These are phyloP conservation scores for Zopfochytrium polystomum DNA, from an alignment of 371 early-diverging fungal genomes.

Conservation along the genomic window DNA sequence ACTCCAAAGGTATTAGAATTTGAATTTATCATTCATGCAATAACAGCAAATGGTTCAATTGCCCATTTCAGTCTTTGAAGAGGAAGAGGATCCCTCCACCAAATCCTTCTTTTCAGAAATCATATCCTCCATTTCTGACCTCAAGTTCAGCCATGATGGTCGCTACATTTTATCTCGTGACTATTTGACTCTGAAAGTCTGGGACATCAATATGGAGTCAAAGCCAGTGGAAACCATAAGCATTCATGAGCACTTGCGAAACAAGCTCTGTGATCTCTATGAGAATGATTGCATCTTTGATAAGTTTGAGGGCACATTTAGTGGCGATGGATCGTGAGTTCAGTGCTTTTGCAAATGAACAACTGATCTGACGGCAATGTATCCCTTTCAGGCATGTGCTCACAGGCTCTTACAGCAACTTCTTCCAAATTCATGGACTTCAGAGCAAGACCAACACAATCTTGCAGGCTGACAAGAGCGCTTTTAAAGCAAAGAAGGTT, in stretches of 20 bases:
- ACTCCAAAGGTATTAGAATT: slow-evolving; percentile 91
- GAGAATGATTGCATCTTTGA: too few species aligned
- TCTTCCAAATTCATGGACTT: too few species aligned
- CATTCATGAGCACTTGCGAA: slow-evolving; percentile 90
- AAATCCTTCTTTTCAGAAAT: slow-evolving; percentile 98
- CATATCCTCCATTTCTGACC: too few species aligned
- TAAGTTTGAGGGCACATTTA: slow-evolving; percentile 96
- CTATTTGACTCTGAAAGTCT: slow-evolving; percentile 92
- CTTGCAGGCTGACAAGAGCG: slow-evolving; percentile 95
- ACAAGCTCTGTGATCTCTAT: slow-evolving; percentile 93
- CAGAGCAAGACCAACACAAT: slow-evolving; percentile 74
- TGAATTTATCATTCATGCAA: too few species aligned
- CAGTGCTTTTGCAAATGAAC: background rate
- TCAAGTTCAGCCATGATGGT: slow-evolving; percentile 93
- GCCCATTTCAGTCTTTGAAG: slow-evolving; percentile 91
- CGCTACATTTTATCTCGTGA: slow-evolving; percentile 95
- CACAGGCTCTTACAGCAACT: slow-evolving; percentile 96
- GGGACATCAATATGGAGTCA: too few species aligned
- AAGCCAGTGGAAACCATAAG: slow-evolving; percentile 91
- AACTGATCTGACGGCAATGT: too few species aligned
- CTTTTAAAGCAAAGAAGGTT: slow-evolving; percentile 90
- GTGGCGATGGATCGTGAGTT: slow-evolving; percentile 78
- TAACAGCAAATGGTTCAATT: too few species aligned
- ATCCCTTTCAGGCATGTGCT: slow-evolving; percentile 54
- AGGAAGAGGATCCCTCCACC: slow-evolving; percentile 88